Evolutionary conservation across 179 eudicot species (phyloP).

Genomic region (Silene vulgaris): DNA sequence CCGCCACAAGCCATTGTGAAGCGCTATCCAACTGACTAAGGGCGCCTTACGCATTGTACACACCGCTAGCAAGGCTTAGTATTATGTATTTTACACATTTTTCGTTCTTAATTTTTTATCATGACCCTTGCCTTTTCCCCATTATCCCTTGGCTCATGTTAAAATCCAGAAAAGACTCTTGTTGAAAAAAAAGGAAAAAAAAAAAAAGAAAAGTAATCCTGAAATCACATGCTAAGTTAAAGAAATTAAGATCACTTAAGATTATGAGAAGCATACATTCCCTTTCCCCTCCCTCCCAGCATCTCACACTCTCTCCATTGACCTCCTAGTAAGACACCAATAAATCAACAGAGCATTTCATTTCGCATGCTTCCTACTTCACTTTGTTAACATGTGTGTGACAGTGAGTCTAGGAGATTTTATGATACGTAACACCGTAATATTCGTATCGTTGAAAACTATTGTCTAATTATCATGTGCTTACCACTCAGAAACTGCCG

Average conservation of each 20-base stretch:
- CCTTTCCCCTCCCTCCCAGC: neutral
- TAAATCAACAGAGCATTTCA: slow-evolving; percentile 7
- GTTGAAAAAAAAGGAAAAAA: too few species aligned
- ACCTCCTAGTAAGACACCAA: neutral
- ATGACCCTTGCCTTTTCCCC: neutral
- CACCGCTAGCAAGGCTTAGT: neutral
- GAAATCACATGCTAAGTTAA: neutral
- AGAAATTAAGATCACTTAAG: neutral
- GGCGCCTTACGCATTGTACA: neutral
- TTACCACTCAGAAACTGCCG: slow-evolving; percentile 94
- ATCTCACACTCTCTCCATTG: neutral
- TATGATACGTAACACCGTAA: neutral
- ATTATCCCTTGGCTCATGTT: neutral
- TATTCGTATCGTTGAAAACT: neutral
- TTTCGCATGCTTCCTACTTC: neutral
- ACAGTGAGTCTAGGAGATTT: neutral
- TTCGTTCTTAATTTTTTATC: neutral
- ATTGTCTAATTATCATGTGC: slow-evolving; percentile 5
- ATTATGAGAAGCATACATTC: neutral
- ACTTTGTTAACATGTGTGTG: neutral
- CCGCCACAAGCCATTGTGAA: neutral
- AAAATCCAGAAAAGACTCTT: neutral
- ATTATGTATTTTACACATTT: neutral
- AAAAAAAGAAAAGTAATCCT: neutral
- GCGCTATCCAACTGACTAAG: neutral